phyloP scores from a whole-genome alignment of 2,329 filamentous ascomycete species.

The Xylaria sp. region DNA sequence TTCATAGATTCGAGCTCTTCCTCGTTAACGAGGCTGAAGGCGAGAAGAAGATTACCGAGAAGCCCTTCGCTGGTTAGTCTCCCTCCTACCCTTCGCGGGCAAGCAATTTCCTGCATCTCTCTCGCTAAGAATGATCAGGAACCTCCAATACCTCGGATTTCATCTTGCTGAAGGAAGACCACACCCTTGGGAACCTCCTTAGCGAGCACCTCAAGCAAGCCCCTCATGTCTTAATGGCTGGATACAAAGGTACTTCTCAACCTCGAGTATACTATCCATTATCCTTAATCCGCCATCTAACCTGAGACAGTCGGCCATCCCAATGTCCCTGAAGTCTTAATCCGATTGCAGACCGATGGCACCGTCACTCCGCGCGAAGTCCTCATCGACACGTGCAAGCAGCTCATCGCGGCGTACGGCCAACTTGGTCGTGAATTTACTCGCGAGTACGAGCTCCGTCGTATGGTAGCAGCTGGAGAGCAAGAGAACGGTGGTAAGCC shows the following conservation, averaged over 20 bases:
- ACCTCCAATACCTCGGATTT: constrained; percentile 97
- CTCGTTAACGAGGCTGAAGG: constrained; percentile 76
- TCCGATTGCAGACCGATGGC: constrained; percentile 94
- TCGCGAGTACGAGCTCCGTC: constrained; percentile 88
- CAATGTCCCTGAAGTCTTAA: constrained; percentile 69
- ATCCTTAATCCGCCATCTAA: constrained; percentile 39
- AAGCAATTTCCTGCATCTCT: not conserved
- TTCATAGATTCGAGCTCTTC: constrained; percentile 87
- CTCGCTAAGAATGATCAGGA: constrained; percentile 61
- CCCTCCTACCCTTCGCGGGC: not conserved
- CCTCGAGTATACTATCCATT: constrained; percentile 31
- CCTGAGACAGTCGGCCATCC: constrained; percentile 63
- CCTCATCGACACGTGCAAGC: constrained; percentile 81
- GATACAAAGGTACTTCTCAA: constrained; percentile 78
- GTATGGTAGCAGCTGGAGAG: constrained; percentile 78
- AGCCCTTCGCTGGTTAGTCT: constrained; percentile 83
- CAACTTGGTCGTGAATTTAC: constrained; percentile 88
- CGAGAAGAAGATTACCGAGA: constrained; percentile 93
- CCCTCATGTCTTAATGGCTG: constrained; percentile 86
- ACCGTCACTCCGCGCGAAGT: constrained; percentile 89
- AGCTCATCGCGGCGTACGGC: constrained; percentile 83
- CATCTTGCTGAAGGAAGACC: constrained; percentile 95
- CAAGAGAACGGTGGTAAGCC: constrained; percentile 56
- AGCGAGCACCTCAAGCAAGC: constrained; percentile 86
- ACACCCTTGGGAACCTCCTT: constrained; percentile 92